phyloP scores from a whole-genome alignment of 495 filamentous ascomycete species.

The Friedmanniomyces endolithicus region DNA sequence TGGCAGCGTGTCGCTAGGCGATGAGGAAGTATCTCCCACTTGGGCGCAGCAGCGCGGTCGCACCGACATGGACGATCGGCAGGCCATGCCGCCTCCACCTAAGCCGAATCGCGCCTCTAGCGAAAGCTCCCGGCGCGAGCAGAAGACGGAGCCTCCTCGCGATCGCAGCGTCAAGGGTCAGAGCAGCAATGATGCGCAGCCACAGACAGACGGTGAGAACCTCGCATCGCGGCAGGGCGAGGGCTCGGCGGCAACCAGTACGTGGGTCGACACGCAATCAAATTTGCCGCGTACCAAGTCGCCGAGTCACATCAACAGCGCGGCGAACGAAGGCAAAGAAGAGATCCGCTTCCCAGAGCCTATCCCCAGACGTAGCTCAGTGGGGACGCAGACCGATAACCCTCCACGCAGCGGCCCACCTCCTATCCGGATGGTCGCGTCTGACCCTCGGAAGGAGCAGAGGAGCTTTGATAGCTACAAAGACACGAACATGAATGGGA shows the following conservation, averaged over 20 bases:
- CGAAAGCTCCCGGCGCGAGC: neutral
- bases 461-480: constrained; percentile 3
- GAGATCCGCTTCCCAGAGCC: constrained; percentile 13
- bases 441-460: constrained; percentile 1
- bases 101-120: constrained; percentile 10
- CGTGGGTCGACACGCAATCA: neutral
- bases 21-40: neutral
- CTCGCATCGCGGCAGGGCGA: neutral
- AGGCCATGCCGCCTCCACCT: constrained; percentile 13
- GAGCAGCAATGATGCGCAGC: neutral
- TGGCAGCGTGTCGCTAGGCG: neutral
- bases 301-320: constrained; percentile 1
- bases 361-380: constrained; percentile 25
- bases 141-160: neutral
- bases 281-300: constrained; percentile 2
- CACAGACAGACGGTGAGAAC: neutral
- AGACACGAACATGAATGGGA: neutral
- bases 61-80: constrained; percentile 6
- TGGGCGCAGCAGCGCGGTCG: neutral
- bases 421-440: constrained; percentile 1
- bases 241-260: neutral
- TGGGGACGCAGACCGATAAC: constrained; percentile 25
- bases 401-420: neutral
- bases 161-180: constrained; percentile 1
- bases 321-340: neutral